Evolutionary conservation across 2,329 filamentous ascomycete species (phyloP), one percentile per base, ranked within the genome.

Genomic region (Alternaria brassicae): DNA sequence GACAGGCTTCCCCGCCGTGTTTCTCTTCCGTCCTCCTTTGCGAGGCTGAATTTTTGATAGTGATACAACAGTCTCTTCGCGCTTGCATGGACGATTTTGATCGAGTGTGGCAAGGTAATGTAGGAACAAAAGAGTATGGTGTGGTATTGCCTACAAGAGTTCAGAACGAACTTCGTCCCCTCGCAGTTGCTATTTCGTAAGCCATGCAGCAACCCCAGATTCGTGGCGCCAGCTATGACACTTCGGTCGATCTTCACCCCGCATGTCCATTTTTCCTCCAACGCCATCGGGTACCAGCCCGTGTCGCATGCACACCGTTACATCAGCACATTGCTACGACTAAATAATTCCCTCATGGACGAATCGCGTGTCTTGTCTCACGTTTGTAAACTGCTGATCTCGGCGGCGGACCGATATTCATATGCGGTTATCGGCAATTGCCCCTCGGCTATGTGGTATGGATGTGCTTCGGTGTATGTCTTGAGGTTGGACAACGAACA

Each of bases 171-270:
- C n/a, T n/a, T n/a, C n/a, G n/a, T n/a, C n/a, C 23, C 13, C 15
- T 44, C 28, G 40, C 40, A 44, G 40, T 27, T 54, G n/a, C 41
- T 23, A 28, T 15, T 19, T 15, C 5, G 12, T 13, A 19, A 34
- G n/a, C 30, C 47, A 39, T 44, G n/a, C 47, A 32, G 30, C n/a
- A n/a, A 45, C 42, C 50, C 42, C 42, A 36, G 50, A 54, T 28
- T 41, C 19, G 37, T 51, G n/a, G 2, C 41, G 39, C 28, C 19
- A 51, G 21, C 42, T 34, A 25, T 53, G 48, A 44, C 30, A 17
- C 28, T 48, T 58, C 56, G 50, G 50, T 54, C n/a, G 27, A 58
- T 49, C 56, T 41, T 28, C 56, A 58, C 56, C 56, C 56, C 50
- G 50, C 56, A 58, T 40, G 34, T 36, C 27, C 45, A 42, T 42